phyloP scores from a whole-genome alignment of 148 eudicot species.

The Polygonum maritimum region DNA sequence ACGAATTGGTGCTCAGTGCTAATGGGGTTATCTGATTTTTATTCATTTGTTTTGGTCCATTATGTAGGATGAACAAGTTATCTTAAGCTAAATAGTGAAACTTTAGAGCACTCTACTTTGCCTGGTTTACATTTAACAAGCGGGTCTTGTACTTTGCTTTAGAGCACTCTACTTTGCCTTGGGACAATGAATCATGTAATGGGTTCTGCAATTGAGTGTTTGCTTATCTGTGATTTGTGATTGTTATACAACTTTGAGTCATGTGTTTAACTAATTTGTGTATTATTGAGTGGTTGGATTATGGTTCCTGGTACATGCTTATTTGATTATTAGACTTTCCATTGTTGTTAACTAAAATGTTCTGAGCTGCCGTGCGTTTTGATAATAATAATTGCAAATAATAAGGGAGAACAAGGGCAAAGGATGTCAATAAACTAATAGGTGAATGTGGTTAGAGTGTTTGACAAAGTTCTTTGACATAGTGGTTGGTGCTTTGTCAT shows the following conservation, averaged over 20 bases:
- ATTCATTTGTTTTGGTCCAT: neutral
- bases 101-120: neutral
- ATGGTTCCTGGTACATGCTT: neutral
- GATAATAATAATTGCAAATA: neutral
- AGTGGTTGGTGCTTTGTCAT: slow-evolving; percentile 3
- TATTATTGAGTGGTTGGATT: no score
- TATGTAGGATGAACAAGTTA: neutral
- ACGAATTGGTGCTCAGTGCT: neutral
- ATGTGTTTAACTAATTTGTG: neutral
- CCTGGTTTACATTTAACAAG: no score
- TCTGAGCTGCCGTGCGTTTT: neutral
- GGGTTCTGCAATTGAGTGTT: neutral
- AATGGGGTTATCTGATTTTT: neutral
- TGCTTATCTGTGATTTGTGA: neutral
- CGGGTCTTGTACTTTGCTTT: no score
- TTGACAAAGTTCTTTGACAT: neutral
- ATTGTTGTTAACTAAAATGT: neutral
- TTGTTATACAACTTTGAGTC: neutral
- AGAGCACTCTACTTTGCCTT: no score
- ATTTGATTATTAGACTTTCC: neutral
- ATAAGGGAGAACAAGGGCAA: neutral
- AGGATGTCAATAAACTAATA: neutral
- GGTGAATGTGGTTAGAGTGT: slow-evolving; percentile 4
- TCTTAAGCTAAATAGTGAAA: neutral
- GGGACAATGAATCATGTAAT: slow-evolving; percentile 35